Base-by-base conservation (phyloP, 2,329 filamentous ascomycete genomes). In the Alternaria triticina region DNA sequence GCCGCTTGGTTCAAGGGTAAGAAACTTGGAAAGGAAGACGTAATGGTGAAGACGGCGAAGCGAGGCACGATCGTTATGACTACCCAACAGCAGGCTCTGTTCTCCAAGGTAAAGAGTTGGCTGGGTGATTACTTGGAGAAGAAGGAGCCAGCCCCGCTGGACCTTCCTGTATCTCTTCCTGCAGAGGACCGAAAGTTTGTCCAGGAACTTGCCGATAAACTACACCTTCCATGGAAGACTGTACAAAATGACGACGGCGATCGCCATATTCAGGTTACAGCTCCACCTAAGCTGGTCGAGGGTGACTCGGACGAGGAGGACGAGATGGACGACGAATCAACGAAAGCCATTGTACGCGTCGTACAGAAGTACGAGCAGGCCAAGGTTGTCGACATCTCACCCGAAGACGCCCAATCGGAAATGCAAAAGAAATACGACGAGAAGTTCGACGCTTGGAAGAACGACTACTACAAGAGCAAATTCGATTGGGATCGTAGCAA, bases 161-260 rank as follows among this genome's bases (percentile, higher is more conserved):
- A 97, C 76, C 86, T 99, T 8, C 89, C 93, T 17, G 79, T 86
- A 3, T 86, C 87, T 27, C 85, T 97, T 63, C 89, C 91, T 59
- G 94, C 95, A 57, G 90, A 89, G 33, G 95, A 99, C 80, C 91
- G 96, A 64, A 95, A 94, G 77, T 99, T 99, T 75, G 90, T 97
- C 6, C 92, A 98, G 79, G 92, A 96, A 67, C 84, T 97, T 68
- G 93, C 95, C 2, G 87, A 88, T 58, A 88, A 86, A 69, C 83
- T 93, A 45, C 88, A 87, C 65, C 74, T 93, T 51, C 83, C 88
- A 62, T 92, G 89, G 86, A 87, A 86, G 58, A 90, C 88, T 17
- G 81, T 89, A 9, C 83, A 87, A 50, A 86, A 90, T 62, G 88
- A 90, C 10, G 82, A 88, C 63, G 90, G 89, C 10, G 86, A 91